phyloP scores from a whole-genome alignment of 805 yeast species.

The Kodamaea kakaduensis region DNA sequence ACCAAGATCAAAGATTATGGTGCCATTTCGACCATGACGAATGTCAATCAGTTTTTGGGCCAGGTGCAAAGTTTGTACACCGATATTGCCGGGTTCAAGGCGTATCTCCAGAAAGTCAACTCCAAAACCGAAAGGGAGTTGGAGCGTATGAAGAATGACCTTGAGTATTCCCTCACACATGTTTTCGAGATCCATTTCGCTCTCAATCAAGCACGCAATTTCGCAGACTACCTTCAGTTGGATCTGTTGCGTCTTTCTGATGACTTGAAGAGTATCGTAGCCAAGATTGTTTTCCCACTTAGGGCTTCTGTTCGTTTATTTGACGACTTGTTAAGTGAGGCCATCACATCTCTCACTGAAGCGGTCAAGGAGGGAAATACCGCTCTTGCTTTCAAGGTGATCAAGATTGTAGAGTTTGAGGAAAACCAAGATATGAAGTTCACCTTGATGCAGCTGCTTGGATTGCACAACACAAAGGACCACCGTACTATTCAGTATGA shows the following conservation, averaged over 20 bases:
- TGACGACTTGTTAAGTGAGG: slow-evolving; percentile 57
- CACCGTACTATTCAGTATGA: slow-evolving; percentile 24
- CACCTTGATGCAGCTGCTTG: slow-evolving; percentile 28
- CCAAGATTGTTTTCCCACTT: slow-evolving; percentile 48
- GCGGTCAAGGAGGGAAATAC: slow-evolving; percentile 64
- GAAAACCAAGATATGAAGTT: slow-evolving; percentile 68
- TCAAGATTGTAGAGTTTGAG: slow-evolving; percentile 77
- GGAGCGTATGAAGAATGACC: slow-evolving; percentile 30
- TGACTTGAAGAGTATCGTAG: slow-evolving; percentile 67
- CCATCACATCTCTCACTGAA: slow-evolving; percentile 70
- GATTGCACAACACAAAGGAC: slow-evolving; percentile 18
- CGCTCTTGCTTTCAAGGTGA: slow-evolving; percentile 63
- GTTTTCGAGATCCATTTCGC: slow-evolving; percentile 66
- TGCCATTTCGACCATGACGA: slow-evolving; percentile 62
- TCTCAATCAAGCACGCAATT: slow-evolving; percentile 68
- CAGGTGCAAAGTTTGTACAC: slow-evolving; percentile 63
- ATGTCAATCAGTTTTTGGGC: slow-evolving; percentile 65
- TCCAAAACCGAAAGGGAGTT: slow-evolving; percentile 46
- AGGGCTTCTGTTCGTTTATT: slow-evolving; percentile 51
- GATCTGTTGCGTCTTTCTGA: slow-evolving; percentile 47
- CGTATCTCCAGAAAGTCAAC: slow-evolving; percentile 48
- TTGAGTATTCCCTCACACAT: slow-evolving; percentile 46
- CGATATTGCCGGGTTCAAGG: slow-evolving; percentile 55
- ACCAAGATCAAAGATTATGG: slow-evolving; percentile 63
- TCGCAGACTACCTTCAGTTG: slow-evolving; percentile 67